Evolutionary conservation across 2,329 filamentous ascomycete genomes (phyloP).

Genomic region (Penicillium brasilianum): DNA sequence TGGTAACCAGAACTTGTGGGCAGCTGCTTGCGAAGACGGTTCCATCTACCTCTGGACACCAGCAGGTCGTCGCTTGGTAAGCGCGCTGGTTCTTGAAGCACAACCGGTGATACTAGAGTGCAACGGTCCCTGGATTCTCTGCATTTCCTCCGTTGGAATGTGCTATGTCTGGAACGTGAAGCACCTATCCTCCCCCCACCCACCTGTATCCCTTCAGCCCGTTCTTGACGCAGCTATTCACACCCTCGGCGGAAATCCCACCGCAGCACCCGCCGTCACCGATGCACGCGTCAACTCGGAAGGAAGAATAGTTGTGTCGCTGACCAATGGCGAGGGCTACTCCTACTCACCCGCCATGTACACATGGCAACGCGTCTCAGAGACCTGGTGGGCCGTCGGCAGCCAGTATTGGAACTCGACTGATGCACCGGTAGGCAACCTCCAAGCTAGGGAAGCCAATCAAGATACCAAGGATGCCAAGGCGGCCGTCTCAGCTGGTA

Average conservation of each 20-base stretch:
- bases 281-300: conserved; percentile 89
- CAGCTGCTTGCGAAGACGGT: conserved; percentile 90
- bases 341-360: conserved; percentile 85
- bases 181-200: conserved; percentile 80
- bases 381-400: conserved; percentile 96
- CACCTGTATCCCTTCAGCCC: conserved; percentile 85
- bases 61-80: conserved; percentile 82
- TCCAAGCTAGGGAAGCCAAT: conserved; percentile 73
- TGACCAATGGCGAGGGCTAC: conserved; percentile 94
- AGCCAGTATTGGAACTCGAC: conserved; percentile 99
- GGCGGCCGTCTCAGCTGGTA: conserved; percentile 77
- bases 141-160: conserved; percentile 84
- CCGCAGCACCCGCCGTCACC: conserved; percentile 80
- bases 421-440: conserved; percentile 81
- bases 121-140: conserved; percentile 85
- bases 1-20: conserved; percentile 89
- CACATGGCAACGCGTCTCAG: conserved; percentile 92
- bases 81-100: conserved; percentile 83
- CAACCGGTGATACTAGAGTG: conserved; percentile 94
- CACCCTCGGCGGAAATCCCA: conserved; percentile 77
- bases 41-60: conserved; percentile 90
- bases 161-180: conserved; percentile 94
- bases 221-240: conserved; percentile 85
- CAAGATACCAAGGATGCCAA: conserved; percentile 56
- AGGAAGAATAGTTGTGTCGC: conserved; percentile 83